Evolutionary conservation across 148 eudicot genomes (phyloP).

Genomic region (Dianthus caryophyllus): DNA sequence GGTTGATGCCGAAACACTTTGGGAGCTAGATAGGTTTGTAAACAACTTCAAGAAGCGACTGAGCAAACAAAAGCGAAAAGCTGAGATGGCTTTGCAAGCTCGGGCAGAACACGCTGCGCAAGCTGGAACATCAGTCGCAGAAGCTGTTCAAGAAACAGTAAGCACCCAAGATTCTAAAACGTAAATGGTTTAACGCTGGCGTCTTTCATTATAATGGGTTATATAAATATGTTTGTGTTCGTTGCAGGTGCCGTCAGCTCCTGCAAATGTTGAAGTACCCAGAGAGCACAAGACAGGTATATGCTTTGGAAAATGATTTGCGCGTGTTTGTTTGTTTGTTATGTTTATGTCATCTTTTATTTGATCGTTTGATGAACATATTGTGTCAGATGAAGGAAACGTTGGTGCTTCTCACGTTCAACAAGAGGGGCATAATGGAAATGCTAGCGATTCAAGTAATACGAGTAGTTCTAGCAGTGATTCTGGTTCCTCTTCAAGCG

Average conservation of each 20-base stretch:
- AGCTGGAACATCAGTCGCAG: conserved; percentile 42
- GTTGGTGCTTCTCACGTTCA: conserved; percentile 36
- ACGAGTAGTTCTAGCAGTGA: conserved; percentile 95
- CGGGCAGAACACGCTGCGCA: too few species aligned
- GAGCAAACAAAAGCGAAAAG: conserved; percentile 76
- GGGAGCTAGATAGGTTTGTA: conserved; percentile 94
- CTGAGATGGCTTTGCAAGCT: conserved; percentile 58
- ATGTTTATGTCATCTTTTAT: neutral
- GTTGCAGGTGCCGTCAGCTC: conserved; percentile 47
- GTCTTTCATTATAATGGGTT: neutral
- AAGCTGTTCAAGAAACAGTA: conserved; percentile 33
- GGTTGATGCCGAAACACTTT: conserved; percentile 82
- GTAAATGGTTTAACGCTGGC: neutral
- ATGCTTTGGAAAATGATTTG: conserved; percentile 1
- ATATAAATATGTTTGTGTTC: conserved; percentile 1
- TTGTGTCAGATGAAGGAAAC: conserved; percentile 41
- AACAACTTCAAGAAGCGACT: conserved; percentile 76
- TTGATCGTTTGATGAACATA: conserved; percentile 12
- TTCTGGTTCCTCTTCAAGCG: conserved; percentile 87
- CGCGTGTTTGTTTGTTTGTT: neutral
- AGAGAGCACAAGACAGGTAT: conserved; percentile 47
- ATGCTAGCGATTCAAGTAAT: conserved; percentile 58
- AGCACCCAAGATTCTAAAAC: conserved; percentile 4
- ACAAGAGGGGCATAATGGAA: conserved; percentile 45
- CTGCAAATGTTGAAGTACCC: conserved; percentile 27